Base-by-base conservation (phyloP, 2,329 filamentous ascomycete species). In the Cyanodermella asteris region DNA sequence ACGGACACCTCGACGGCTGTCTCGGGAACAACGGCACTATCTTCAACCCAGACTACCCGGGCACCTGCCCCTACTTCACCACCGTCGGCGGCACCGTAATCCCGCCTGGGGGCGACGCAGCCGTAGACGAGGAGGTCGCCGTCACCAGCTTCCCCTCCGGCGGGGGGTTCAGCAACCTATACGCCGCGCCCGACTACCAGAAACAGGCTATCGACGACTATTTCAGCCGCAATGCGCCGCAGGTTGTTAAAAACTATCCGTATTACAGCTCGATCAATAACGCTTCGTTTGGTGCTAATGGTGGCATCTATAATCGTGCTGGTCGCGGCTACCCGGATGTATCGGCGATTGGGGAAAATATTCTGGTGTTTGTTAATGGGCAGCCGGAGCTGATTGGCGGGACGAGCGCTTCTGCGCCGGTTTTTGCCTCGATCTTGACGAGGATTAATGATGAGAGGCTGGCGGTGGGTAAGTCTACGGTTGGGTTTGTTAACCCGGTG, bases 31-130 rank as follows among this genome's bases (percentile, higher is more conserved):
- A 43, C 23, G 21, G 29, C 29, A 23, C 26, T 3, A 25, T 26
- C 16, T 61, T 61, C 42, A 56, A 53, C 27, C 54, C 56, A 1
- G 41, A 41, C 3, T 56, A 57, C 34, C 53, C 55, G 1, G 47
- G 43, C 3, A 46, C 44, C 7, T 61, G 57, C 35, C 59, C 42
- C 12, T 62, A 53, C 34, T 40, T 62, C 11, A 60, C 55, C 0
- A 48, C 53, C 3, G 58, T 63, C 1, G 59, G 59, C 13, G 59
- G 56, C 5, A 63, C 59, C 0, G 44, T 53, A 38, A 42, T 52
- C 25, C 40, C 41, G 22, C 40, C 42, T 21, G 45, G 44, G 16
- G 45, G 45, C 4, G 46, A 48, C 3, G 40, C 50, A 16, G 38
- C 38, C 13, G 38, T 39, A 8, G 41, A 12, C 13, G 54, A 59